Percentiles rank a stretch among this genome's conserved stretches.
Conservation (phyloP, 2,329 filamentous ascomycete species). For the Stemphylium beticola region DNA sequence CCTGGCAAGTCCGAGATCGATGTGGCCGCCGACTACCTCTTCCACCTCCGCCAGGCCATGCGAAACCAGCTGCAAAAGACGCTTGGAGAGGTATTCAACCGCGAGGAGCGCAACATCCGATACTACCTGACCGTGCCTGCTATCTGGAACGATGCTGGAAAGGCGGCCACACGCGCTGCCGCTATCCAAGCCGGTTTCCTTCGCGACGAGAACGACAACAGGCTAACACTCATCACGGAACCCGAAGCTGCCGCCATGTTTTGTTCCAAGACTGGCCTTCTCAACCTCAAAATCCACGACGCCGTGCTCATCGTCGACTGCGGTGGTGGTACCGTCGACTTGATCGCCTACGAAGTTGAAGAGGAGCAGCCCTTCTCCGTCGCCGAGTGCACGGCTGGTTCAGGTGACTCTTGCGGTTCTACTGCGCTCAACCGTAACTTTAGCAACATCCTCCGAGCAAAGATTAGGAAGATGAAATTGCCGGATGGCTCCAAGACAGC, state of each 20-base stretch:
- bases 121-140: constrained; percentile 99
- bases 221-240: constrained; percentile 91
- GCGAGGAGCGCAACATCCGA: constrained; percentile 96
- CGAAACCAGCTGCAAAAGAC: constrained; percentile 94
- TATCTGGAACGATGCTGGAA: constrained; percentile 99
- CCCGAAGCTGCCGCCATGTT: constrained; percentile 97
- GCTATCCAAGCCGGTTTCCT: constrained; percentile 97
- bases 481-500: constrained; percentile 96
- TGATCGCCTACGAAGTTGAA: constrained; percentile 98
- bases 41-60: constrained; percentile 97
- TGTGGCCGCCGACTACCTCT: constrained; percentile 98
- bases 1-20: constrained; percentile 99
- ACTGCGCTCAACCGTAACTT: constrained; percentile 98
- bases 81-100: constrained; percentile 94
- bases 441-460: constrained; percentile 94
- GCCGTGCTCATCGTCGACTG: constrained; percentile 98
- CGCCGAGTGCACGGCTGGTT: constrained; percentile 94
- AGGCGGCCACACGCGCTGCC: constrained; percentile 92
- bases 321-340: constrained; percentile 96
- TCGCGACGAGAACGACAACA: constrained; percentile 96
- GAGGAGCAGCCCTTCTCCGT: constrained; percentile 97
- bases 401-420: constrained; percentile 97
- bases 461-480: constrained; percentile 99
- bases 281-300: constrained; percentile 97
- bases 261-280: constrained; percentile 93